Conservation (phyloP, 2,329 filamentous ascomycete species). For the Bipolaris cookei region DNA sequence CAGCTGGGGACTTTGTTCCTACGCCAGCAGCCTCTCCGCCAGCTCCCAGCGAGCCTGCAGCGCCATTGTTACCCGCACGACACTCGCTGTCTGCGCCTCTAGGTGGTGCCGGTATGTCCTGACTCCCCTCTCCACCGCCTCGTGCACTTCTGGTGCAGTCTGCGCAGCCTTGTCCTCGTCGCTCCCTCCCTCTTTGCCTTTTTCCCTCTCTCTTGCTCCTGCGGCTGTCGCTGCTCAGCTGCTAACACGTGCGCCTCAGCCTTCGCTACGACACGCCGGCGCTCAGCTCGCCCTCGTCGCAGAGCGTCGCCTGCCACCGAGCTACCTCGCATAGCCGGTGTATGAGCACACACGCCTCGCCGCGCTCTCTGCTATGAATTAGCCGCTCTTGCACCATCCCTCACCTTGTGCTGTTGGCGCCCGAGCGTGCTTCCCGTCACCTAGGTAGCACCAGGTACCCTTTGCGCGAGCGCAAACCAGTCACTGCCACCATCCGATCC, state of each 20-base stretch:
- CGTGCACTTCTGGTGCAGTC: background rate
- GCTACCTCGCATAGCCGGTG: conserved; percentile 6
- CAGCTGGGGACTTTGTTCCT: conserved; percentile 11
- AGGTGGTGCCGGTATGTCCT: conserved; percentile 21
- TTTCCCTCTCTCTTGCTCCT: background rate
- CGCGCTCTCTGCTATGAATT: background rate
- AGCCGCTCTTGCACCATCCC: conserved; percentile 3
- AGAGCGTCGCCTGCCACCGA: conserved; percentile 19
- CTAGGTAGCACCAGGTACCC: conserved; percentile 18
- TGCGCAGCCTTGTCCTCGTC: background rate
- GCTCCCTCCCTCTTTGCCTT: background rate
- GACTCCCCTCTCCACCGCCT: background rate
- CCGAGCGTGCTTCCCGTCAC: conserved; percentile 2
- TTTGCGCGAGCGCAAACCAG: conserved; percentile 30
- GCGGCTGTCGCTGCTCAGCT: conserved; percentile 7
- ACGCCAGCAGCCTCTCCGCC: conserved; percentile 15
- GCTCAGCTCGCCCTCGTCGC: conserved; percentile 23
- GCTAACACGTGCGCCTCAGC: conserved; percentile 20
- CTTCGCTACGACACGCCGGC: conserved; percentile 19
- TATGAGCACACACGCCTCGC: background rate
- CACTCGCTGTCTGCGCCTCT: conserved; percentile 19
- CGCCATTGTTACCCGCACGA: conserved; percentile 24
- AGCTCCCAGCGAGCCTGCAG: conserved; percentile 16
- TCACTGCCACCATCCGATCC: conserved; percentile 32
- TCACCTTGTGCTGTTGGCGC: conserved; percentile 14